phyloP scores from a whole-genome alignment of 1,284 basidiomycete genomes.

The Irpex rosettiformis region DNA sequence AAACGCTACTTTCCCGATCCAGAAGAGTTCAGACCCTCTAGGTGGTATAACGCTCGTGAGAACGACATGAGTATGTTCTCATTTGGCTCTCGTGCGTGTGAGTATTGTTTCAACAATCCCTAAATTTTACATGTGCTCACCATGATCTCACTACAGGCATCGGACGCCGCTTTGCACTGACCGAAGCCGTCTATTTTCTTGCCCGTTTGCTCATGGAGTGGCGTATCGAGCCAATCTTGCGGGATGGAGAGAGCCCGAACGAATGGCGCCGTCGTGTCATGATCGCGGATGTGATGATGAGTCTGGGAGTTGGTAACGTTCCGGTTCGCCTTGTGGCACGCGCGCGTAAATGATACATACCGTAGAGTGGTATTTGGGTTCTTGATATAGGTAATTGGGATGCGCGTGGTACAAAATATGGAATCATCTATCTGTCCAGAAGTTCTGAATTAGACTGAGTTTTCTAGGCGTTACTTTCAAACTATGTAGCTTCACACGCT shows the following conservation, averaged over 20 bases:
- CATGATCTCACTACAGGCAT: background rate
- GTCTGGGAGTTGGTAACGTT: slow-evolving; percentile 3
- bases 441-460: too few species aligned
- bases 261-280: background rate
- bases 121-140: background rate
- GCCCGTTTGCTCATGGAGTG: background rate
- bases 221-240: background rate
- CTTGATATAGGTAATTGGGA: too few species aligned
- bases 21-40: background rate
- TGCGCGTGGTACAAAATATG: too few species aligned
- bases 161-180: slow-evolving; percentile 4
- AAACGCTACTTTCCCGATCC: background rate
- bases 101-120: background rate
- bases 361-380: too few species aligned
- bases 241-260: background rate
- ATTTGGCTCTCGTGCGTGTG: slow-evolving; percentile 3
- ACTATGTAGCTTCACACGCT: too few species aligned
- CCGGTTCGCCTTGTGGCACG: background rate
- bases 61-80: slow-evolving; percentile 7
- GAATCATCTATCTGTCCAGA: too few species aligned
- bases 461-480: too few species aligned
- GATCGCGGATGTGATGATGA: background rate
- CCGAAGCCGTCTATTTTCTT: slow-evolving; percentile 1
- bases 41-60: slow-evolving; percentile 6
- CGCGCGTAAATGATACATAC: background rate